Evolutionary conservation across 2,329 filamentous ascomycete species (phyloP), one percentile per base, ranked within the genome.

Genomic region (Neofusicoccum sp.): DNA sequence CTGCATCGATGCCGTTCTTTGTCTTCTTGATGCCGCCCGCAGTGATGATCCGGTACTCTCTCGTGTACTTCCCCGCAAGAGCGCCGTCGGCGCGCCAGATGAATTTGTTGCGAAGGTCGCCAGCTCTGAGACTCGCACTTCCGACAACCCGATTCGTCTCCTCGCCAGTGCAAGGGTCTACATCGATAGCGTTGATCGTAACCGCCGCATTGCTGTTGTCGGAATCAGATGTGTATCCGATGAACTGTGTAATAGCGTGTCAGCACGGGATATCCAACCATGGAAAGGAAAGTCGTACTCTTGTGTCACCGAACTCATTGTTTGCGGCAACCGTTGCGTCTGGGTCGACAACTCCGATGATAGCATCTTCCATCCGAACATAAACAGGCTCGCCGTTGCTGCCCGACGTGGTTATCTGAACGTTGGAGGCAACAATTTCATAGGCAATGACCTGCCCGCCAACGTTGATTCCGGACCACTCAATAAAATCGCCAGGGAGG

Each of bases 111-210:
- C 77, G 73, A 8, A 62, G 66, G 62, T 71, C 68, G 51, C 68
- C 67, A 48, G 64, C 65, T 53, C 69, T 63, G 1, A 72, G 70
- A 3, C 64, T 66, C 11, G 72, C 71, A 7, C 69, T 70, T 2
- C 73, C 74, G 31, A 79, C 68, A 8, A 69, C 59, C 6, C 75
- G 73, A 31, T 73, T 68, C 1, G 66, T 74, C 38, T 74, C 70
- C 26, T 69, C 70, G 14, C 77, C 77, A 0, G 75, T 78, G 65
- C 77, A 79, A 24, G 73, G 73, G 44, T 79, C 73, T 20, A 78
- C 68, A 6, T 79, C 76, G 28, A 78, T 75, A 40, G 76, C 76
- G 31, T 62, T 71, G 60, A 79, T 71, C 9, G 66, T 69, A 36
- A 78, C 70, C 5, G 65, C 64, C 4, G 49, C 34, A 8, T 14